Base-by-base conservation (phyloP, 2,329 filamentous ascomycete genomes). In the Ceratocystis harringtonii region DNA sequence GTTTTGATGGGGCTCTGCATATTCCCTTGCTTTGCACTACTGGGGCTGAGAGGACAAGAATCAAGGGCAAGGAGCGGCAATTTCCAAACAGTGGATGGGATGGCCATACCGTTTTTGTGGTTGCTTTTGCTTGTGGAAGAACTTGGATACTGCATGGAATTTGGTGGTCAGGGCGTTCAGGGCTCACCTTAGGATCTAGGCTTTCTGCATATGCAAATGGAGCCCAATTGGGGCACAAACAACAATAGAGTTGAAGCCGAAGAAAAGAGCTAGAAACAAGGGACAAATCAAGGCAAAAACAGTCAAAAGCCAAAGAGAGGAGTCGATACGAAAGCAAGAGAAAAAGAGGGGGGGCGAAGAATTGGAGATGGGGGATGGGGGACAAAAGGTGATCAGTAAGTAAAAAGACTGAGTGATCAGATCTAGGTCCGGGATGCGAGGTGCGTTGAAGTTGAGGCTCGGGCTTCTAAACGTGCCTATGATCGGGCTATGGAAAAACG, bases 131-230 rank as follows among this genome's bases (percentile, higher is more conserved):
- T 57, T 3, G 3, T 32, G 28, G 52, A n/a, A 58, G 32, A 58
- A 58, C n/a, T 36, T 58, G 55, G 55, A 30, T n/a, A 8, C 28
- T 36, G 55, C 55, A 58, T 58, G 55, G 55, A 58, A 52, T 28
- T 28, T 7, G 12, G 8, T 30, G 52, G 52, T 28, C 52, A 32
- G 52, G 22, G 52, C 17, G 52, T 28, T 32, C n/a, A 57, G 55
- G 55, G 55, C 55, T 58, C 28, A 58, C 55, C 55, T 58, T 58
- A 15, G 55, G 55, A 58, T 58, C 55, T 30, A 58, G 55, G 55
- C 55, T 58, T 36, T 58, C 55, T 58, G 28, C 55, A 58, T 28
- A 15, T 19, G 28, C 55, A 58, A 41, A 30, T 19, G 17, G 55
- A 58, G 55, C 8, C 52, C 22, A 25, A 25, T 28, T 22, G 48